Evolutionary conservation across 805 yeast species (phyloP), one percentile per base, ranked within the genome.

Genomic region (Candida boleticola): DNA sequence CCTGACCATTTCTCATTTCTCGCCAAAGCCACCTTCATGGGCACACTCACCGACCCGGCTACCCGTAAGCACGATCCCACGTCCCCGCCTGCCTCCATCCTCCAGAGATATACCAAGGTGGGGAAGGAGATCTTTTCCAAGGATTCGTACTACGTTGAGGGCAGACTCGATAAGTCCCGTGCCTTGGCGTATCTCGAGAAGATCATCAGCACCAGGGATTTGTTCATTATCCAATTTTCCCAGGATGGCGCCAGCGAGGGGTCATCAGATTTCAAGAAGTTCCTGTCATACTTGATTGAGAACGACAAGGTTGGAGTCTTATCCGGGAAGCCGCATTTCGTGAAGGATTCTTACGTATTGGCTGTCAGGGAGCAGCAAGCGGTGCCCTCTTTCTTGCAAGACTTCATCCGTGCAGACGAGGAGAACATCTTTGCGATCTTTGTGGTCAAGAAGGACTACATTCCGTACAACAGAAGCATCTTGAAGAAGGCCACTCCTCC

Each of bases 321-420:
- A 35, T 73, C 77, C 10, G 68, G 65, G 16, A 66, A 67, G 40
- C 76, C 79, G 0, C 46, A 57, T 6, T 67, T 70, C 49, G 82
- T 81, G 30, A 83, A 82, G 51, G 90, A 84, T 58, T 74, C 83
- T 6, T 84, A 83, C 55, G 47, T 84, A 40, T 58, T 82, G 22
- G 73, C 82, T 1, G 41, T 74, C 25, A 30, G 29, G 13, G 43
- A 14, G 6, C 32, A n/a, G 11, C 19, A 33, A 29, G 30, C 18
- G 29, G 20, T 29, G 9, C 40, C 42, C 14, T 60, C 57, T 5
- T 25, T 51, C 13, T 14, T 14, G 21, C 5, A 31, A 31, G 63
- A 60, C 41, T 58, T 58, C 39, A 38, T 49, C 16, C 7, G 27
- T 23, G 27, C 7, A 11, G 27, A 23, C 7, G 55, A 51, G 30